Evolutionary conservation across 371 early-diverging fungal species (phyloP), one percentile per base, ranked within the genome.

Genomic region (Saksenaea oblongispora): DNA sequence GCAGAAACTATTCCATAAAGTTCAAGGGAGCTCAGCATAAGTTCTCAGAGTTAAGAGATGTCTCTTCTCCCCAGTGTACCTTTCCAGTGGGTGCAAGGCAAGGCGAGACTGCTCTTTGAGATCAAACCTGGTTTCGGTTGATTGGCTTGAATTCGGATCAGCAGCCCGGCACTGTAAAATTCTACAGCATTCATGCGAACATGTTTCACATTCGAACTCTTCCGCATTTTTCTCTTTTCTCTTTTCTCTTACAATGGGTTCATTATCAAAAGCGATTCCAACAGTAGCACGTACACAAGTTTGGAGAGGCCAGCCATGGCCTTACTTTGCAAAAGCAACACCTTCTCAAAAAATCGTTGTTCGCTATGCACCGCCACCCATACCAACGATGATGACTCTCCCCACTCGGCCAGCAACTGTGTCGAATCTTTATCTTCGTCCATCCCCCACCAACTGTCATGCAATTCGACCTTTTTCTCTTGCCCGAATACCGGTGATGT

Each of bases 401-500:
- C 51, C 51, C 22, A 47, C 51, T 4, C 51, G 51, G 22, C 51
- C 51, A 47, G 51, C 51, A 22, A 22, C 51, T 2, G 51, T 22
- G 22, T 47, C 51, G 10, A 47, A 22, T 11, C 51, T 47, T 22
- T 47, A 47, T 22, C 24, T 47, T 17, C 51, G 51, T 26, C 51
- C 51, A 11, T 47, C 51, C 10, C 51, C 51, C 0, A 22, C 22
- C 22, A 47, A 47, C 5, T 47, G 51, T 54, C 61, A 31, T 35
- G 34, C 42, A 24, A 35, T 62, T 3, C 64, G 78, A 17, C 42
- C 57, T 1, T 62, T 79, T 27, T 74, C 72, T 11, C 34, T 66
- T 11, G 74, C 72, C 74, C 59, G 63, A 2, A 59, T 79, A 15
- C 76, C 79, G 1, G 26, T 76, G 26, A 41, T 70, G 3, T 36